Evolutionary conservation across 345 rosid species (phyloP).

Genomic region (Hibiscus tridactylites): DNA sequence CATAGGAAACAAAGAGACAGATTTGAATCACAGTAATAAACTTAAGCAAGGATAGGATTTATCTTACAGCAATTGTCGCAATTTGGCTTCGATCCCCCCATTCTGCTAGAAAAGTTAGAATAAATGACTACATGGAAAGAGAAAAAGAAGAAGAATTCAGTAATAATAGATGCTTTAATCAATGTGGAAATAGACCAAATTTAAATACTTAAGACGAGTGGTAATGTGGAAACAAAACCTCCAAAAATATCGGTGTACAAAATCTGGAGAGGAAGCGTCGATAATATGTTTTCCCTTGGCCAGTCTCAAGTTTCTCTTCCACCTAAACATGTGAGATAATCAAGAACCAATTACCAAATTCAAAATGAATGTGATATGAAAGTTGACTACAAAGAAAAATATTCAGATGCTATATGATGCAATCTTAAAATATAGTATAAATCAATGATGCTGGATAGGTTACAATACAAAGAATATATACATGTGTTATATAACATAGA

Average conservation of each 20-base stretch:
- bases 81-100: constrained; percentile 99
- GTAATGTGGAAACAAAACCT: constrained; percentile 28
- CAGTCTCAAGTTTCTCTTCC: constrained; percentile 92
- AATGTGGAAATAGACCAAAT: background rate
- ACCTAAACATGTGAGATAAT: constrained; percentile 39
- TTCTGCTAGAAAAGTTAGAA: constrained; percentile 91
- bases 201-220: background rate
- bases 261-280: constrained; percentile 94
- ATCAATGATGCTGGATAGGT: background rate
- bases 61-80: constrained; percentile 97
- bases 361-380: background rate
- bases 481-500: background rate
- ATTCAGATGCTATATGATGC: background rate
- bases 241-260: constrained; percentile 94
- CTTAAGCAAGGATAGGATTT: background rate
- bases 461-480: background rate
- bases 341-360: background rate
- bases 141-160: background rate
- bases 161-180: background rate
- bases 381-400: background rate
- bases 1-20: background rate
- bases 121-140: constrained; percentile 59
- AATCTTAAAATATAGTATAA: background rate
- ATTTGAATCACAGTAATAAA: background rate
- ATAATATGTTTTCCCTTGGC: constrained; percentile 70